phyloP scores from a whole-genome alignment of 495 filamentous ascomycete genomes.

The Cenococcum geophilum region DNA sequence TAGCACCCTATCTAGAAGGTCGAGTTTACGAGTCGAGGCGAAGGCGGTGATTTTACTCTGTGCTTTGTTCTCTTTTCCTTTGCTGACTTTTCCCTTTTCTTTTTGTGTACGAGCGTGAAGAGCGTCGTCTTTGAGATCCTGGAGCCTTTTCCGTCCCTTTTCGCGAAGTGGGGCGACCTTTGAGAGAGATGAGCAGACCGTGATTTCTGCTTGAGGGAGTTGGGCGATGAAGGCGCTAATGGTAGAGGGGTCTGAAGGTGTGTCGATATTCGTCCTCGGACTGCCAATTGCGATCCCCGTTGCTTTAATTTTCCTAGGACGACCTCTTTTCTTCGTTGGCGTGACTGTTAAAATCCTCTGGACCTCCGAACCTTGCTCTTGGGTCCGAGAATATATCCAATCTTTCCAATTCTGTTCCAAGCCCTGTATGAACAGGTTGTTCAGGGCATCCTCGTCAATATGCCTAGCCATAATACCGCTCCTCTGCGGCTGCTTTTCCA shows the following conservation, averaged over 20 bases:
- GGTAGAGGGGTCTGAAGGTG: slow-evolving; percentile 11
- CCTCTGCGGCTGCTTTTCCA: slow-evolving; percentile 35
- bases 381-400: slow-evolving; percentile 12
- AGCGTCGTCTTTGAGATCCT: slow-evolving; percentile 40
- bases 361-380: background rate
- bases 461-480: slow-evolving; percentile 45
- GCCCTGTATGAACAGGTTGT: slow-evolving; percentile 47
- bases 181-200: slow-evolving; percentile 41
- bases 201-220: slow-evolving; percentile 52
- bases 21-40: slow-evolving; percentile 29
- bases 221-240: slow-evolving; percentile 44
- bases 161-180: slow-evolving; percentile 43
- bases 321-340: slow-evolving; percentile 24
- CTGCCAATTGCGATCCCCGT: background rate
- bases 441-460: slow-evolving; percentile 52
- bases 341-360: slow-evolving; percentile 21
- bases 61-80: slow-evolving; percentile 40
- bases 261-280: slow-evolving; percentile 17
- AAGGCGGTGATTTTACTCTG: slow-evolving; percentile 30
- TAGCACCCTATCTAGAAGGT: slow-evolving; percentile 58
- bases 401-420: slow-evolving; percentile 46
- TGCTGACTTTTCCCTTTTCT: slow-evolving; percentile 29
- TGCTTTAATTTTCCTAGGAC: slow-evolving; percentile 14
- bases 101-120: slow-evolving; percentile 20
- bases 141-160: slow-evolving; percentile 56